phyloP scores from a whole-genome alignment of 2,329 filamentous ascomycete genomes.

The Ophiostoma piceae region DNA sequence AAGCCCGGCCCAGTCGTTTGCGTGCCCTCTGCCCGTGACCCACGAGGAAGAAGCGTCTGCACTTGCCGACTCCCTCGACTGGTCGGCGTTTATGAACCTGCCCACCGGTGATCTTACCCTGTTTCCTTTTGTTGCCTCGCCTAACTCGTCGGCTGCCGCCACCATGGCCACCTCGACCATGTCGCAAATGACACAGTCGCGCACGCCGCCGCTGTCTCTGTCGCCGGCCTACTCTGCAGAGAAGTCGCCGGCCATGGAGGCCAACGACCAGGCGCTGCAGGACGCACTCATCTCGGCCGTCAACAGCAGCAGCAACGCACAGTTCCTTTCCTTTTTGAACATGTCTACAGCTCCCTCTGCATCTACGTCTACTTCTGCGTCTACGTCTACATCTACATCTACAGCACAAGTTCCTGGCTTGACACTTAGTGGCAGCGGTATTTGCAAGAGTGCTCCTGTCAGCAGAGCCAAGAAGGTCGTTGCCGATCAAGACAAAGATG shows the following conservation, averaged over 20 bases:
- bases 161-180: slow-evolving; percentile 17
- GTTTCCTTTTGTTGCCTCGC: not conserved
- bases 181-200: slow-evolving; percentile 15
- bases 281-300: not conserved
- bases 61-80: slow-evolving; percentile 19
- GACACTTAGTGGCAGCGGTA: not conserved
- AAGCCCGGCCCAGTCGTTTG: not conserved
- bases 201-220: slow-evolving; percentile 15
- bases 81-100: slow-evolving; percentile 20
- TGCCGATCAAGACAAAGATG: not conserved
- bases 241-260: not conserved
- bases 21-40: not conserved
- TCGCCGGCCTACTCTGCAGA: not conserved
- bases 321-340: slow-evolving; percentile 10
- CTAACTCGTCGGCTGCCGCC: slow-evolving; percentile 10
- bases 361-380: not conserved
- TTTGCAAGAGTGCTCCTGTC: slow-evolving; percentile 7
- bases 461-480: not conserved
- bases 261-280: not conserved
- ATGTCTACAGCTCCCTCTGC: not conserved
- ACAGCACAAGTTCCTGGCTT: slow-evolving; percentile 11
- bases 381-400: not conserved
- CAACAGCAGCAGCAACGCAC: not conserved
- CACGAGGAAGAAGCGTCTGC: not conserved
- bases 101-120: slow-evolving; percentile 3